These are phyloP conservation scores for Aegilops umbellulata DNA, from an alignment of 176 grass and related monocot genomes.

Conservation along the genomic window DNA sequence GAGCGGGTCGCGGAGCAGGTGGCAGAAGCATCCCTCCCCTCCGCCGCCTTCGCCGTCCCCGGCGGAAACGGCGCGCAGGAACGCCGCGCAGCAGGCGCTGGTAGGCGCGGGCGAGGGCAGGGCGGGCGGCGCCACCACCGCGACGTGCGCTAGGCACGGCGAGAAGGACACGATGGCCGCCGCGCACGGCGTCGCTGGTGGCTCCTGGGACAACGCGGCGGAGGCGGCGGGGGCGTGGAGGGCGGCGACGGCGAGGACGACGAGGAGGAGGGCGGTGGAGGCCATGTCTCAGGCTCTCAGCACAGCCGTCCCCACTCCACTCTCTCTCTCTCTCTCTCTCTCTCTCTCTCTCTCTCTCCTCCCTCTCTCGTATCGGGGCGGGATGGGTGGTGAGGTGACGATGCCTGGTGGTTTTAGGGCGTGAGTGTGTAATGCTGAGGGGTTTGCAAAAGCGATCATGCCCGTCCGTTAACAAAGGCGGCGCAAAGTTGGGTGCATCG, in stretches of 20 bases:
- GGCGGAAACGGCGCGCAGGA: conserved; percentile 29
- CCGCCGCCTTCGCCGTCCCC: conserved; percentile 14
- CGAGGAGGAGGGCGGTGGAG: conserved; percentile 17
- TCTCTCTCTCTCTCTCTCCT: background rate
- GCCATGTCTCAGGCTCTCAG: conserved; percentile 8
- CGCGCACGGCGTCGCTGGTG: conserved; percentile 20
- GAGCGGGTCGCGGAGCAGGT: conserved; percentile 47
- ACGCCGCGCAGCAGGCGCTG: conserved; percentile 46
- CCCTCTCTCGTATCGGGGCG: background rate
- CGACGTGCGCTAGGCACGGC: conserved; percentile 42
- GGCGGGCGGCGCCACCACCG: conserved; percentile 17
- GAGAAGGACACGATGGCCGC: conserved; percentile 45
- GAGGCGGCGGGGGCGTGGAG: background rate
- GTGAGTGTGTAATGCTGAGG: background rate
- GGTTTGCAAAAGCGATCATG: background rate
- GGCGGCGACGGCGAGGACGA: background rate
- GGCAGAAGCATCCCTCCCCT: conserved; percentile 43
- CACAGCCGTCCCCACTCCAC: background rate
- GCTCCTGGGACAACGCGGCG: background rate
- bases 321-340: background rate
- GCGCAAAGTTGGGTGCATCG: background rate
- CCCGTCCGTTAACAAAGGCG: background rate
- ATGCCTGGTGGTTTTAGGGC: background rate
- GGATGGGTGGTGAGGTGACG: background rate
- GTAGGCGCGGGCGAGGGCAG: conserved; percentile 19